Evolutionary conservation across 176 grass and related monocot species (phyloP), one percentile per base, ranked within the genome.

Genomic region (Phoenix dactylifera): DNA sequence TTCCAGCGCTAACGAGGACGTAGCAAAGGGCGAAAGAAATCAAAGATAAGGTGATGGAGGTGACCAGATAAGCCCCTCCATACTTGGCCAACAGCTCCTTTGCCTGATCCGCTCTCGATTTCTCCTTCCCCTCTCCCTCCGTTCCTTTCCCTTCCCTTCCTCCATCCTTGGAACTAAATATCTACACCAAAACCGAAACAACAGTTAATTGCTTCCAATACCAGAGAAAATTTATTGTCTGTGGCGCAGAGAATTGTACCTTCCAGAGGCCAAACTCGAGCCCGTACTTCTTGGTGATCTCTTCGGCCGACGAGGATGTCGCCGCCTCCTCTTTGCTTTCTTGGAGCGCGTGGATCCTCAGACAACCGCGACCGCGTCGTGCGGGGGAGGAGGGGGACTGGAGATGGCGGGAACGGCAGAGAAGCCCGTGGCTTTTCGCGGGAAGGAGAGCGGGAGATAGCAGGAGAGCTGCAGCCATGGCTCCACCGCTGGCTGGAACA

Each of bases 71-170:
- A 44, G 35, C 35, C 30, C 93, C 87, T 64, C 93, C 93, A 56
- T 92, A 98, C 84, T 98, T 98, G 54, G 85, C 70, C 68, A 98
- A 78, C 44, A 98, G 79, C 58, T 98, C 93, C 76, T 98, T 98
- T 5, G 93, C 93, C 61, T 86, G 81, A 28, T 92, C 87, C 0
- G 84, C 72, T 74, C 83, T 85, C 6, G 94, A 93, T 72, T 89
- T 97, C 75, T 73, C 75, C 56, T 80, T 70, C 55, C 20, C 72
- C 26, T 72, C 74, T 3, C 74, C 82, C 22, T 62, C 64, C 4
- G 17, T 59, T 4, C 24, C 84, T 0, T 6, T 64, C 3, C 50
- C 84, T 57, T 49, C 75, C 39, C 10, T 44, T 12, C 10, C 35
- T 3, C 35, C 35, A 44, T 75, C 84, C 73, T 86, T 84, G 54